Evolutionary conservation across 1,284 basidiomycete species (phyloP).

Genomic region (Peniophora sp.): DNA sequence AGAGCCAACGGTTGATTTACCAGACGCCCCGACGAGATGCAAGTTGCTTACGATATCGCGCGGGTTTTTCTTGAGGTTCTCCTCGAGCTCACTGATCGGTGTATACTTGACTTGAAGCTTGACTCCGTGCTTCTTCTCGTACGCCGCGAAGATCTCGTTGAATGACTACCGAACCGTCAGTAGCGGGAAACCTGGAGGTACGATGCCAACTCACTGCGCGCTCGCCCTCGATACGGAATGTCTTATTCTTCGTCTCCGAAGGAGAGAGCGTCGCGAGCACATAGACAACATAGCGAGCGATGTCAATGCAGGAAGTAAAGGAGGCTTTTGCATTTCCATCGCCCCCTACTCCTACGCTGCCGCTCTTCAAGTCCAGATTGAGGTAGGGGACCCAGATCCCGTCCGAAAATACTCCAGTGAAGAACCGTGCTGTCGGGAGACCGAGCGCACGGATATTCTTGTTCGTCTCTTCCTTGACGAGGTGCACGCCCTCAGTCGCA

Average conservation of each 20-base stretch:
- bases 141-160: slow-evolving; percentile 10
- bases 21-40: slow-evolving; percentile 7
- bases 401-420: slow-evolving; percentile 7
- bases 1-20: slow-evolving; percentile 8
- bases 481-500: neutral
- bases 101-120: slow-evolving; percentile 10
- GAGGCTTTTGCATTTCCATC: slow-evolving; percentile 22
- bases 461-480: slow-evolving; percentile 5
- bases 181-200: neutral
- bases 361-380: slow-evolving; percentile 15
- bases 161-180: slow-evolving; percentile 9
- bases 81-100: slow-evolving; percentile 6
- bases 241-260: slow-evolving; percentile 19
- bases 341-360: slow-evolving; percentile 23
- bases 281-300: slow-evolving; percentile 28
- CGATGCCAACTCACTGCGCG: slow-evolving; percentile 12
- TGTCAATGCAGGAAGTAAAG: slow-evolving; percentile 23
- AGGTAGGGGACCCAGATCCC: slow-evolving; percentile 4
- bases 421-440: slow-evolving; percentile 11
- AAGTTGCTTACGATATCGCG: slow-evolving; percentile 8
- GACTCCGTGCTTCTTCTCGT: slow-evolving; percentile 9
- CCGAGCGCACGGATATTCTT: slow-evolving; percentile 4
- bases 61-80: slow-evolving; percentile 6
- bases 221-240: slow-evolving; percentile 30
- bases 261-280: slow-evolving; percentile 23